A percentile compares a stretch with the other conserved stretches of the same genome.
Conservation (phyloP, 192 early-diverging fungal species). For the Coemansia sp. region DNA sequence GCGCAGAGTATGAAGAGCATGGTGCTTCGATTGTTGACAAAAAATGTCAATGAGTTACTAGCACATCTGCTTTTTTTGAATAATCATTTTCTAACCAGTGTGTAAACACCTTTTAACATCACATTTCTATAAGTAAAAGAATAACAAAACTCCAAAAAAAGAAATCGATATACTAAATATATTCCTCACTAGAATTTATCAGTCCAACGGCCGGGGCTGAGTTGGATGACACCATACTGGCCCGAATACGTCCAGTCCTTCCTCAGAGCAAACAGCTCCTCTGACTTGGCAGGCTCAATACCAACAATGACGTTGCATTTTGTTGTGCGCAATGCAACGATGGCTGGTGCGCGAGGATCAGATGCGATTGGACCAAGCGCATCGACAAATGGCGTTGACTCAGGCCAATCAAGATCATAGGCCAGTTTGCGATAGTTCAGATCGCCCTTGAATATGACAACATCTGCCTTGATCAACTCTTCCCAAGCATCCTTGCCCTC, state of each 20-base stretch:
- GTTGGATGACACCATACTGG: slow-evolving; percentile 68
- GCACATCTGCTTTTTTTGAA: neutral
- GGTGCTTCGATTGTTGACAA: slow-evolving; percentile 84
- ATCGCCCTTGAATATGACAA: slow-evolving; percentile 95
- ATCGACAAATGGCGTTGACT: slow-evolving; percentile 76
- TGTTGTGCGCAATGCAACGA: slow-evolving; percentile 78
- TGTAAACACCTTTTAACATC: too few relatives aligned
- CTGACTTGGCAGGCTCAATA: slow-evolving; percentile 52
- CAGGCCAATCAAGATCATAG: slow-evolving; percentile 87
- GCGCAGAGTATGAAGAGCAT: slow-evolving; percentile 90
- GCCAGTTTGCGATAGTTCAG: slow-evolving; percentile 94
- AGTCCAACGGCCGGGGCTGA: slow-evolving; percentile 49
- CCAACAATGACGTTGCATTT: slow-evolving; percentile 87
- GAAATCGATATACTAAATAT: neutral
- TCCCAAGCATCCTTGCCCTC: slow-evolving; percentile 65
- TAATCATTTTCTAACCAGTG: neutral
- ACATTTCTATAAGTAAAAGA: too few relatives aligned
- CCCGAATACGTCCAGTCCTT: slow-evolving; percentile 70
- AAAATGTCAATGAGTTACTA: slow-evolving; percentile 62
- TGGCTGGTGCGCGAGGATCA: slow-evolving; percentile 57
- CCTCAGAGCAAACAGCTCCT: slow-evolving; percentile 22
- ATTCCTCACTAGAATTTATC: neutral
- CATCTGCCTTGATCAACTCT: slow-evolving; percentile 55
- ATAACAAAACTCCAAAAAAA: neutral
- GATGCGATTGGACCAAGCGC: slow-evolving; percentile 76